Base-by-base conservation (phyloP, 2,329 filamentous ascomycete species). In the Thelonectria blattea region DNA sequence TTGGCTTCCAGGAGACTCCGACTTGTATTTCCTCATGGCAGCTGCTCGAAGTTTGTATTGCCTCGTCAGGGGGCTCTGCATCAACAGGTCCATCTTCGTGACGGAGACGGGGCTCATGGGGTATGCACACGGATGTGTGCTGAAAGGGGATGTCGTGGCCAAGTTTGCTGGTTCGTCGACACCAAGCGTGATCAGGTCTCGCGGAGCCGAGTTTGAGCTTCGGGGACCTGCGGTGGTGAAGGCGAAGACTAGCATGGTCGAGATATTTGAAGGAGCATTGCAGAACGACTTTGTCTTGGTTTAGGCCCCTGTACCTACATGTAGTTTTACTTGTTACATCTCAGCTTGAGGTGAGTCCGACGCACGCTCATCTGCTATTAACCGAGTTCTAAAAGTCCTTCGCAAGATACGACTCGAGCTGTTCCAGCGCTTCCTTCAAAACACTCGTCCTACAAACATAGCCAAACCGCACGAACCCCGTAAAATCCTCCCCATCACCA, bases 401-500 rank as follows among this genome's bases (percentile, higher is more conserved):
- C 30, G 52, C 30, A 1, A 61, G n/a, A n/a, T 58, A 58, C 15
- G 14, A 17, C 9, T 22, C 45, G 2, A 61, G 20, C n/a, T 56
- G 78, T 15, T 46, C 54, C 47, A 61, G 18, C 3, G 42, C 58
- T 14, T 30, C 24, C 27, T 50, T 41, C 24, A 61, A 15, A 2
- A 61, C 42, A 3, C 52, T 43, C 1, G 53, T 48, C 5, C 57
- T 42, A 17, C 58, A 61, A 2, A 58, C 58, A 24, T 57, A 61
- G 14, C 53, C 58, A 22, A 56, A 32, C 3, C 58, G 53, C 7
- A 57, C 58, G 12, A 53, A 61, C 15, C 58, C 58, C 3, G 50
- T 37, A 56, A 61, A 61, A 12, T 58, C 53, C n/a, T 57, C 10
- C 4, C 53, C 49, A 9, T 48, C 51, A 3, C 58, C 58, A 10